Evolutionary conservation across 202 grass and related monocot species (phyloP), one percentile per base, ranked within the genome.

Genomic region (Zoysia matrella): DNA sequence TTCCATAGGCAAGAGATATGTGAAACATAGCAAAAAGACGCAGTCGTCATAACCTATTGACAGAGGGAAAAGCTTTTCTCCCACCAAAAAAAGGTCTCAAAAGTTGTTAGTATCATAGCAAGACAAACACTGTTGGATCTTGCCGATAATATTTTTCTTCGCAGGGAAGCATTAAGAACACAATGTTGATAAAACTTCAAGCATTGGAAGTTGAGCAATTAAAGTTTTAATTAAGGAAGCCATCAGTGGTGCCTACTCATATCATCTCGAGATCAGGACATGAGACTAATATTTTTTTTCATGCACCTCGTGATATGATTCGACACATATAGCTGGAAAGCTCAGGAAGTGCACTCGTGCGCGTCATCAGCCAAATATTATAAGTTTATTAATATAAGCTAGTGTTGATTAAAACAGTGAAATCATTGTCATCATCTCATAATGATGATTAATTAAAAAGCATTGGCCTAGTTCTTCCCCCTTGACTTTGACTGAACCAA

Each of bases 291-390:
- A 85, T 86, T 80, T 80, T 83, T 73, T 79, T 53, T 30, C 79
- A 80, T 36, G 78, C 61, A 70, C 85, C 92, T 88, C 80, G 63
- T 86, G 92, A 92, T 75, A 85, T 95, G 87, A 92, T 92, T 88
- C 84, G 60, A 70, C 73, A 52, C 73, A 79, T 84, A 93, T 88
- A 93, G 86, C 88, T 97, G 88, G 86, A 93, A 91, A 89, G 86
- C 94, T 97, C 78, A 86, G 94, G 89, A 97, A 93, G 72, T 86
- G 94, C 94, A 93, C 89, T 97, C 89, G 91, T 97, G 91, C 84
- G 91, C 78, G 46, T 91, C 94, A 91, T 91, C 86, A 67, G 68
- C 81, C 75, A 75, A 75, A 67, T 91, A 85, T 97, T 86, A 72
- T 87, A 89, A 63, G 66, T 63, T 65, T 73, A 76, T 77, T 62